Conservation (phyloP, 805 yeast genomes). For the Saccharomycopsis sp. region DNA sequence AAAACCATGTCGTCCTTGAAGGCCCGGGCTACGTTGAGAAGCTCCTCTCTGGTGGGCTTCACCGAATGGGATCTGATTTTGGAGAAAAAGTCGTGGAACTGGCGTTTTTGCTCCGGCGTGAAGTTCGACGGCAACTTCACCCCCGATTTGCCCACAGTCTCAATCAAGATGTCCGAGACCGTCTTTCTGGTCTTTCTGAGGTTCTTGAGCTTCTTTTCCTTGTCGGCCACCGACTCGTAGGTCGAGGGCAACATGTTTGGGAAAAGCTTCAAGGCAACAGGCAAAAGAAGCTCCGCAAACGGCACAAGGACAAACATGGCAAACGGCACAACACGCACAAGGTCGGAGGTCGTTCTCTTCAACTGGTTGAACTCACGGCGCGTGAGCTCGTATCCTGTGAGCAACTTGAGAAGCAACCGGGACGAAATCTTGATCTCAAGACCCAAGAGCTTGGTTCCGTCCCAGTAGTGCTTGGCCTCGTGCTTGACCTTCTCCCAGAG, state of each 20-base stretch:
- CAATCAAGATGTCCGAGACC: constrained; percentile 55
- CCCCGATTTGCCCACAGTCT: constrained; percentile 61
- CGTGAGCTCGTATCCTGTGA: constrained; percentile 84
- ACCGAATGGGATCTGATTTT: constrained; percentile 59
- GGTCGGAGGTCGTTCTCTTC: constrained; percentile 79
- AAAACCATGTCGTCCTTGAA: constrained; percentile 90
- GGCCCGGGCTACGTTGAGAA: constrained; percentile 76
- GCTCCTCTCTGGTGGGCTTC: constrained; percentile 58
- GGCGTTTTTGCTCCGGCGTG: constrained; percentile 65
- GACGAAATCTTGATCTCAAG: constrained; percentile 81
- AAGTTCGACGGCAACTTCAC: constrained; percentile 55
- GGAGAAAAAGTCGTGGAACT: constrained; percentile 73
- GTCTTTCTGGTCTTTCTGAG: constrained; percentile 57
- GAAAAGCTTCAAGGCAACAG: constrained; percentile 84
- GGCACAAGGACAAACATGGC: constrained; percentile 86
- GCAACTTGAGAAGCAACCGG: constrained; percentile 71
- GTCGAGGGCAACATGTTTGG: constrained; percentile 94
- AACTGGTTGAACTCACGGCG: constrained; percentile 87
- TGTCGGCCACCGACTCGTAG: constrained; percentile 60
- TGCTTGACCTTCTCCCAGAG: constrained; percentile 69
- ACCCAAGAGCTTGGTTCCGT: constrained; percentile 90
- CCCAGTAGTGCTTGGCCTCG: constrained; percentile 89
- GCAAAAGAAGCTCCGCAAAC: constrained; percentile 87
- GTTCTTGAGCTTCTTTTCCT: constrained; percentile 48
- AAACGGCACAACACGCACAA: constrained; percentile 85